Base-by-base conservation (phyloP, 2,329 filamentous ascomycete species). In the Colletotrichum incanum region DNA sequence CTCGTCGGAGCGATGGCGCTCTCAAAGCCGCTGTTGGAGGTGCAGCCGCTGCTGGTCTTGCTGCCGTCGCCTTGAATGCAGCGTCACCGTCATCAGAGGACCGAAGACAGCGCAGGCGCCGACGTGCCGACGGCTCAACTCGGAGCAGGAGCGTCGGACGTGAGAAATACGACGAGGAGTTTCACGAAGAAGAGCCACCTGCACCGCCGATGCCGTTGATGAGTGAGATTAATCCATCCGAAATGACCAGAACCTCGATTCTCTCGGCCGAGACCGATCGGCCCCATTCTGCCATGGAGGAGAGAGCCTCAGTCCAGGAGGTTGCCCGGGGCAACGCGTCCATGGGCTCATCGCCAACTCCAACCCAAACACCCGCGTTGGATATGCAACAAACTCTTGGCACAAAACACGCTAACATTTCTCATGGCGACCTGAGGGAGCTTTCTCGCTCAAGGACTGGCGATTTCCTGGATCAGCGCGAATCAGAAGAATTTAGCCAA, bases 171-270 rank as follows among this genome's bases (percentile, higher is more conserved):
- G 79, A 80, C 1, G 87, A 89, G 16, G 87, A 87, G 14, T 86
- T 87, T 49, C 88, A 88, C 7, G 85, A 88, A 2, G 84, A 89
- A 71, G 87, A 90, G 63, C 89, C 93, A 18, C 86, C 86, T 12
- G 81, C 83, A 6, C 93, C 95, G 8, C 94, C 94, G 7, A 94
- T 98, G 92, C 96, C 96, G 3, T 87, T 98, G 74, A 92, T 93
- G 81, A 98, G 95, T 81, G 94, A 94, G 67, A 90, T 97, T 69
- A 93, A 94, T 75, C 90, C 93, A 52, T 97, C 96, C 0, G 95
- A 98, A 63, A 82, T 98, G 67, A 98, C 96, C 0, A 89, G 96
- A 76, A 93, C 93, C 20, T 98, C 96, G 0, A 94, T 98, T 65
- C 83, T 96, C 23, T 96, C 95, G 6, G 93, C 94, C 39, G 91